Percentiles rank a stretch among this genome's conserved stretches.
phyloP scores from a whole-genome alignment of 176 grass and related monocot species.

The Alloteropsis semialata region DNA sequence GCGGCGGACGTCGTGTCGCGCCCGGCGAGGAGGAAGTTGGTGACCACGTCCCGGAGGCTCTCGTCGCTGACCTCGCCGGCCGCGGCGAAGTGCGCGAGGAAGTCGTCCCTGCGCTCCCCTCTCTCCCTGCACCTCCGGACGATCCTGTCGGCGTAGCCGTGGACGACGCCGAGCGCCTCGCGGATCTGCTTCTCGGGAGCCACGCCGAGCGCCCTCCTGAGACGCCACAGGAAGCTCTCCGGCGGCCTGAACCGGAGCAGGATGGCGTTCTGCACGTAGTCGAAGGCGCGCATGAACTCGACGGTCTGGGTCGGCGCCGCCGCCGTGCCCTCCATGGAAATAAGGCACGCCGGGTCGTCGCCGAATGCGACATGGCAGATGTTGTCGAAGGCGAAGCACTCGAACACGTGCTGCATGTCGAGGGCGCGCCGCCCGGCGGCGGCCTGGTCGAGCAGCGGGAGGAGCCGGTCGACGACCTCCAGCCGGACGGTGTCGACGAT shows the following conservation, averaged over 20 bases:
- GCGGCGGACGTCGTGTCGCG: slow-evolving; percentile 48
- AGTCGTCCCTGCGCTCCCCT: neutral
- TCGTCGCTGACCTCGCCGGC: slow-evolving; percentile 4
- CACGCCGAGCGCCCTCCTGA: neutral
- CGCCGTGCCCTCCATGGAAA: neutral
- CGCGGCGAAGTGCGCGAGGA: neutral
- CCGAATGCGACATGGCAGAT: neutral
- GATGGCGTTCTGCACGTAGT: neutral
- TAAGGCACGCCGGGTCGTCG: neutral
- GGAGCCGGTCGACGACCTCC: neutral
- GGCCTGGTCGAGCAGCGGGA: neutral
- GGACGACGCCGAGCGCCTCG: neutral
- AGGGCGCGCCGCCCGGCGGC: too few species aligned
- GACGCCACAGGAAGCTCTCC: neutral
- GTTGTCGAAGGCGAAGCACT: neutral
- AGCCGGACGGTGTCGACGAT: neutral
- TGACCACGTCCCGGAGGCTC: slow-evolving; percentile 33
- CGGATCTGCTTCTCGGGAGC: neutral
- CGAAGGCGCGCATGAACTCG: neutral
- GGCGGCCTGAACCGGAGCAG: neutral
- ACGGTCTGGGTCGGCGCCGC: neutral
- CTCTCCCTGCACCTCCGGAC: neutral
- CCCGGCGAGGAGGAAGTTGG: slow-evolving; percentile 50
- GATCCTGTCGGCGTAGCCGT: neutral
- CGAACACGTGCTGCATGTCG: neutral